These are phyloP conservation scores for Termitomyces titanicus DNA, from an alignment of 768 basidiomycete species.

Conservation along the genomic window DNA sequence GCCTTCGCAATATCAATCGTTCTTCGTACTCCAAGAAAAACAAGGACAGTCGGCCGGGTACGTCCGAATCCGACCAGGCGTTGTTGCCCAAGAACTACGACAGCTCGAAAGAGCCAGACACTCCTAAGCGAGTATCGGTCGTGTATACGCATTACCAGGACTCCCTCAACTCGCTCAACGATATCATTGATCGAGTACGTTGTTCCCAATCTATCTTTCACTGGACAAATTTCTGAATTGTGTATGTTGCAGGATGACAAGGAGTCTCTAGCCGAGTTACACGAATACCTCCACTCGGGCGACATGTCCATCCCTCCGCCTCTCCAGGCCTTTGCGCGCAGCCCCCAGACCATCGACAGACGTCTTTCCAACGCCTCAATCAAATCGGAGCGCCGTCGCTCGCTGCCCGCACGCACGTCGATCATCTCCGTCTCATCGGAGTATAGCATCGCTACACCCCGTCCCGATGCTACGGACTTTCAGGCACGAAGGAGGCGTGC, in stretches of 20 bases:
- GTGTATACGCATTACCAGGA: constrained; percentile 78
- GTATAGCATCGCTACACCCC: constrained; percentile 34
- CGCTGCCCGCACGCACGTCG: constrained; percentile 64
- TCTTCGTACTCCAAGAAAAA: constrained; percentile 44
- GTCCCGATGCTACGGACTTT: constrained; percentile 52
- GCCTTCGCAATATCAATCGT: constrained; percentile 43
- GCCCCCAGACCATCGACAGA: constrained; percentile 17
- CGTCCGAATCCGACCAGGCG: constrained; percentile 58
- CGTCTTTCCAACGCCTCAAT: constrained; percentile 35
- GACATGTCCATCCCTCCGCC: constrained; percentile 18
- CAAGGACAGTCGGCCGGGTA: constrained; percentile 43
- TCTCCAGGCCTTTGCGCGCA: constrained; percentile 22
- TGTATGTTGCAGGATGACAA: constrained; percentile 59
- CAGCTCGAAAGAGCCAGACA: constrained; percentile 10
- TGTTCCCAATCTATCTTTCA: background rate
- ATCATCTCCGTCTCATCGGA: constrained; percentile 57
- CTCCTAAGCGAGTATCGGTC: constrained; percentile 30
- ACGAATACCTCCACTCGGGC: constrained; percentile 52
- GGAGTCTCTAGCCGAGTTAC: constrained; percentile 69
- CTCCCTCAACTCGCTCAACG: constrained; percentile 75
- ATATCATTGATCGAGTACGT: constrained; percentile 76
- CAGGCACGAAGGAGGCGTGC: constrained; percentile 70
- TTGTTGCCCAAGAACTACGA: constrained; percentile 37
- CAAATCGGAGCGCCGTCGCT: constrained; percentile 63
- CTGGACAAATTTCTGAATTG: background rate